Base-by-base conservation (phyloP, 225 moss, liverwort and hornwort species). In the Bryum argenteum region DNA sequence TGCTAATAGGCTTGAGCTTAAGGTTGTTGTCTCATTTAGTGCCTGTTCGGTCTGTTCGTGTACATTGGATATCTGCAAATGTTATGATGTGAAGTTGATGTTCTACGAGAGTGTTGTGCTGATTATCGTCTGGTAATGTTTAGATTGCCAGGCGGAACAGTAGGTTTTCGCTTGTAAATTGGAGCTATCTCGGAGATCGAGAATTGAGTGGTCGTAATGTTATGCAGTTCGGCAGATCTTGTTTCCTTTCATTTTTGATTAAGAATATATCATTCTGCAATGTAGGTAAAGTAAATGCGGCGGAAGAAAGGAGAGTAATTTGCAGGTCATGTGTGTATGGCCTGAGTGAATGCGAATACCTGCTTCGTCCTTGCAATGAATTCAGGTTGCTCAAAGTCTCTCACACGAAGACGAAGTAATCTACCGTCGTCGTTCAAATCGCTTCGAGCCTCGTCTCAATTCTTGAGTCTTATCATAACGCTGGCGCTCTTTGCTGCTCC, bases 401-500 rank as follows among this genome's bases (percentile, higher is more conserved):
- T 19, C 44, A 57, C 5, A 53, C 57, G 17, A 43, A 71, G 65
- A 38, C 45, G 16, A 73, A 50, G 16, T 13, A 28, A 60, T 23
- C 12, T 20, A 5, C 37, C 11, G 66, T 16, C 51, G 52, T 54
- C 48, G 66, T 66, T 20, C 48, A 63, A 63, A n/a, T 61, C 60
- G 20, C n/a, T 64, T 56, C 50, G 4, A 43, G 3, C 42, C 13
- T 38, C 4, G 2, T 63, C 13, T 64, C 64, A 20, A 54, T 20
- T 71, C 43, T 23, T 80, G 7, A 24, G 75, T 38, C 14, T 65
- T 18, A 2, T 71, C 19, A 63, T 82, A 74, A 65, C 76, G 10
- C 61, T 86, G 85, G 85, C 77, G 48, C 68, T 82, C 60, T 60
- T 71, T 51, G 44, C 69, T 21, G 58, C 70, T 63, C 66, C 63